Conservation (phyloP, 2,329 filamentous ascomycete species). For the Truncatella angustata region DNA sequence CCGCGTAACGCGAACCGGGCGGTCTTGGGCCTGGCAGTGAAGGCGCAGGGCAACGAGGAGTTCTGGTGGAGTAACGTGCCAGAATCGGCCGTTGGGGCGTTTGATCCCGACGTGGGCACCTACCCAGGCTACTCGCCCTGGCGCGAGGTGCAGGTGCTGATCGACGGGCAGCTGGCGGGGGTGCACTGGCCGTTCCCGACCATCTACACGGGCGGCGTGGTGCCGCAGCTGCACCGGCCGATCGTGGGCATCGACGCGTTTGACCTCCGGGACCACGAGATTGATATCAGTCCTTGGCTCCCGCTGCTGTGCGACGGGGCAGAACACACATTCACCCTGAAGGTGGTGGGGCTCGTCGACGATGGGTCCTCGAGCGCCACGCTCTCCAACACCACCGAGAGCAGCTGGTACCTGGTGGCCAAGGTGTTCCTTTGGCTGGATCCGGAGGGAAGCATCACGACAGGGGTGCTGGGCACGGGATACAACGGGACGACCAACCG, state of each 20-base stretch:
- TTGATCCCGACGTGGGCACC: slow-evolving; percentile 52
- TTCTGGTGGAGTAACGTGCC: slow-evolving; percentile 85
- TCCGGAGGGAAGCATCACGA: slow-evolving; percentile 47
- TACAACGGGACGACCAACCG: slow-evolving; percentile 24
- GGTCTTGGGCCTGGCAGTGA: slow-evolving; percentile 73
- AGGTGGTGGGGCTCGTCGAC: slow-evolving; percentile 64
- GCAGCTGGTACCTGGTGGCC: slow-evolving; percentile 73
- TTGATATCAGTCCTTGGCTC: slow-evolving; percentile 78
- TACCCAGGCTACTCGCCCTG: slow-evolving; percentile 71
- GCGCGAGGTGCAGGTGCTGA: slow-evolving; percentile 73
- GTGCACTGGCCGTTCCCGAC: slow-evolving; percentile 80
- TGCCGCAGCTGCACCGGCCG: slow-evolving; percentile 74
- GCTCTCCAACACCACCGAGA: slow-evolving; percentile 56
- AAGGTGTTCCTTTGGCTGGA: slow-evolving; percentile 80
- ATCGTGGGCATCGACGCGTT: slow-evolving; percentile 78
- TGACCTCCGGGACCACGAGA: slow-evolving; percentile 75
- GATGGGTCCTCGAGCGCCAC: slow-evolving; percentile 42
- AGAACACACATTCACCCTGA: slow-evolving; percentile 66
- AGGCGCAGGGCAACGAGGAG: slow-evolving; percentile 73
- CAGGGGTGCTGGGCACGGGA: slow-evolving; percentile 38
- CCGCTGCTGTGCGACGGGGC: slow-evolving; percentile 65
- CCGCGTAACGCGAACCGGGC: slow-evolving; percentile 67
- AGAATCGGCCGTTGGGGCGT: slow-evolving; percentile 57
- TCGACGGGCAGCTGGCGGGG: slow-evolving; percentile 71
- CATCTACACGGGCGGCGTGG: slow-evolving; percentile 79